phyloP scores from a whole-genome alignment of 306 rosid species.

The Malus orientalis region DNA sequence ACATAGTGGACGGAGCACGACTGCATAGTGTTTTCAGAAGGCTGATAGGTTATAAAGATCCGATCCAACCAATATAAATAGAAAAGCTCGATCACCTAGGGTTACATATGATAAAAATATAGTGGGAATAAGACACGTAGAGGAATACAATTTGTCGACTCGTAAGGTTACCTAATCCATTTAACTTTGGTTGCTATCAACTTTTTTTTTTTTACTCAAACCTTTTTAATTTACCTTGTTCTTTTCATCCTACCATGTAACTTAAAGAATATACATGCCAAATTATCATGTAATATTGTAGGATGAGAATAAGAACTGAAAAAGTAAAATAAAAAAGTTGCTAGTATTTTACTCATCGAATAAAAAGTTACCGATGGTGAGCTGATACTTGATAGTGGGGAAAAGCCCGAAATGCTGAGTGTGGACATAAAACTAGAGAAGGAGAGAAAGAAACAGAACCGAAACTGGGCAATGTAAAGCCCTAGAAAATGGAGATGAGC shows the following conservation, averaged over 20 bases:
- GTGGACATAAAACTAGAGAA: not conserved
- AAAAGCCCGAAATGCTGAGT: slow-evolving; percentile 3
- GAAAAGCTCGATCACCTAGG: not conserved
- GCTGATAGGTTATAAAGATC: not conserved
- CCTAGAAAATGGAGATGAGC: slow-evolving; percentile 73
- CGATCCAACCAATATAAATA: not conserved
- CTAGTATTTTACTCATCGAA: not conserved
- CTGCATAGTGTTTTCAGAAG: not conserved
- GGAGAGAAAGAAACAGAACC: not conserved
- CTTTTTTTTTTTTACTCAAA: not conserved
- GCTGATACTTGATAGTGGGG: slow-evolving; percentile 1
- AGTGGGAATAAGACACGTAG: not conserved
- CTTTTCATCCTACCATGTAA: not conserved
- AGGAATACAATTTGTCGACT: not conserved
- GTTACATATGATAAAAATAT: not conserved
- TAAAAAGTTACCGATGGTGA: slow-evolving; percentile 2
- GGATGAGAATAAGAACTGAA: not conserved
- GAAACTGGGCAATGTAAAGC: slow-evolving; percentile 32
- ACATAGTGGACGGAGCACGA: not conserved
- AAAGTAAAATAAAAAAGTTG: not conserved
- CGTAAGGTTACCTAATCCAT: not conserved
- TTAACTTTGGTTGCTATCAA: not conserved
- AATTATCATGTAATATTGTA: not conserved
- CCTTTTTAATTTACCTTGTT: no score
- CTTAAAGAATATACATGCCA: no score